A percentile compares a stretch with the other conserved stretches of the same genome.
Evolutionary conservation across 805 yeast species (phyloP).

Genomic region (Cyberlindnera amylophila): DNA sequence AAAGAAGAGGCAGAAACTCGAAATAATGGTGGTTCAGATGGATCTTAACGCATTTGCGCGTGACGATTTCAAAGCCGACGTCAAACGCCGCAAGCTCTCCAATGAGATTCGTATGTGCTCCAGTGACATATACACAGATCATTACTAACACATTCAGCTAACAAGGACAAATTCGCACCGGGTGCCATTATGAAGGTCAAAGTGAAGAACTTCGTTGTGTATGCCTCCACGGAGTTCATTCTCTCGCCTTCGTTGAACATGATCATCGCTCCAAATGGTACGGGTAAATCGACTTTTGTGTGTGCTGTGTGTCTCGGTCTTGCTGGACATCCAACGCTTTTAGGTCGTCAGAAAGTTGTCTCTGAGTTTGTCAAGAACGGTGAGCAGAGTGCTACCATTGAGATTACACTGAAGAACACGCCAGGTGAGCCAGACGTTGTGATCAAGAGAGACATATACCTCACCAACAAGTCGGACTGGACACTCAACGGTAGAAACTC

Average conservation of each 20-base stretch:
- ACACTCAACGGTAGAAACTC: constrained; percentile 38
- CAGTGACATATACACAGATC: too few relatives aligned
- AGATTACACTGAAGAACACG: constrained; percentile 32
- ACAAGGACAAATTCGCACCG: constrained; percentile 32
- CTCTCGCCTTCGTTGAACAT: constrained; percentile 83
- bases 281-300: constrained; percentile 90
- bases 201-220: constrained; percentile 67
- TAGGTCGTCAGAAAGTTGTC: constrained; percentile 63
- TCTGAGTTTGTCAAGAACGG: constrained; percentile 75
- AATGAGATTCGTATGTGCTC: constrained; percentile 7
- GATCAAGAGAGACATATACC: constrained; percentile 30
- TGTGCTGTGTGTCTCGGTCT: constrained; percentile 90
- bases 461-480: constrained; percentile 48
- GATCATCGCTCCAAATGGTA: constrained; percentile 95
- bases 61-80: constrained; percentile 1
- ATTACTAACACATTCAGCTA: too few relatives aligned
- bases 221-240: constrained; percentile 61
- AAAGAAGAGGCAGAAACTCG: too few relatives aligned
- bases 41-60: constrained; percentile 18
- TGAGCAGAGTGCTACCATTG: constrained; percentile 32
- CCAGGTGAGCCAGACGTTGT: constrained; percentile 41
- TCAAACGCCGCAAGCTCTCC: constrained; percentile 8
- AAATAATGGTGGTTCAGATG: not conserved
- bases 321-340: constrained; percentile 69
- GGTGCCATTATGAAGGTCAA: constrained; percentile 52